Evolutionary conservation across 73 alveolate genomes (phyloP).

Genomic region (Tetrahymena thermophila): DNA sequence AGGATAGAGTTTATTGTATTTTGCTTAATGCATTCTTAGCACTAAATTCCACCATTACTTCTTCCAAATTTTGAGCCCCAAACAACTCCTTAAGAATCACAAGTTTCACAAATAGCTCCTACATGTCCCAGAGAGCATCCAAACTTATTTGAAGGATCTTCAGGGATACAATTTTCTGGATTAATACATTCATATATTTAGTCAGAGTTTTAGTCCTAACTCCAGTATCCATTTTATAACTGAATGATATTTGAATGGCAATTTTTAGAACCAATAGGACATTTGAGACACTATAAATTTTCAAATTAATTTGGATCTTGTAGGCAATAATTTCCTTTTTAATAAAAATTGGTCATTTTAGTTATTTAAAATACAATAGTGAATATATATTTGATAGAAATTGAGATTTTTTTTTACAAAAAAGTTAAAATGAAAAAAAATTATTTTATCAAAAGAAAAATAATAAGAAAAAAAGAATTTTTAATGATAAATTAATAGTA

Average conservation of each 20-base stretch:
- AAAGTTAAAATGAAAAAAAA: no score
- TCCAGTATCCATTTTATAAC: not conserved
- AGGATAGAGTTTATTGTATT: not conserved
- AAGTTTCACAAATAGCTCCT: not conserved
- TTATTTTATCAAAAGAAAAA: no score
- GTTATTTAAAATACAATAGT: no score
- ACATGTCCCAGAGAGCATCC: not conserved
- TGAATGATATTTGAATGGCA: not conserved
- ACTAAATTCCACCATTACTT: not conserved
- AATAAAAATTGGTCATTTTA: no score
- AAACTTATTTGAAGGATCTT: not conserved
- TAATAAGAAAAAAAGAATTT: no score
- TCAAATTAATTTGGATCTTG: not conserved
- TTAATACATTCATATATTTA: not conserved
- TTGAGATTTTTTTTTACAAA: not conserved
- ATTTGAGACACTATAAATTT: not conserved
- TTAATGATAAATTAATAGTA: no score
- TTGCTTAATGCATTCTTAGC: not conserved
- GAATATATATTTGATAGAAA: not conserved
- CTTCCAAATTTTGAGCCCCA: not conserved
- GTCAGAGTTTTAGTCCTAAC: not conserved
- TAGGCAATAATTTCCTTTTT: not conserved
- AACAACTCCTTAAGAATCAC: not conserved
- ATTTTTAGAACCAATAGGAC: not conserved
- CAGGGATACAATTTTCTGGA: not conserved